Conservation (phyloP, 202 grass and related monocot genomes). For the Brachypodium distachyon region DNA sequence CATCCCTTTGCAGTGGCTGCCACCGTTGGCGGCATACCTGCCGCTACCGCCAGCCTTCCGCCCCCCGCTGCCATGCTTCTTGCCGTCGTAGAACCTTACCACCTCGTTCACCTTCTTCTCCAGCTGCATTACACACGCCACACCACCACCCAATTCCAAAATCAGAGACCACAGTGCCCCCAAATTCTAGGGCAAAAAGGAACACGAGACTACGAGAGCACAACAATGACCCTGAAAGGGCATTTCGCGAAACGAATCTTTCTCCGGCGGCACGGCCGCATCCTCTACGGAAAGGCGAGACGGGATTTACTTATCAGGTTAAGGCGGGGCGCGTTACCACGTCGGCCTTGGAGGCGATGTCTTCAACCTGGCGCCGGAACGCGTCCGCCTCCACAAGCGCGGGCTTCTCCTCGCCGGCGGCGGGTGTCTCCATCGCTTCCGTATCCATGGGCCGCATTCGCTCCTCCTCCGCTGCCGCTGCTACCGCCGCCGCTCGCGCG, state of each 20-base stretch:
- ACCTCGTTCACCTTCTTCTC: slow-evolving; percentile 80
- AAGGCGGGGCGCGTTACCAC: slow-evolving; percentile 26
- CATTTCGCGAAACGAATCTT: no score
- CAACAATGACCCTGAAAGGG: no score
- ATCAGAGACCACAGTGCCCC: not conserved
- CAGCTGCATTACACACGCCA: slow-evolving; percentile 41
- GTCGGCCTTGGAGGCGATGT: slow-evolving; percentile 51
- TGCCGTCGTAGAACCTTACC: slow-evolving; percentile 51
- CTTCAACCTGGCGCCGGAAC: slow-evolving; percentile 50
- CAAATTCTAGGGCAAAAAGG: not conserved
- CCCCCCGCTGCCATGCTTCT: slow-evolving; percentile 47
- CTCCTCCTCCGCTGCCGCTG: slow-evolving; percentile 1
- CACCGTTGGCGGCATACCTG: slow-evolving; percentile 13
- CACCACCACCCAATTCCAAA: not conserved
- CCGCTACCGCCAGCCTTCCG: slow-evolving; percentile 22
- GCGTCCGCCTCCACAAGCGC: slow-evolving; percentile 28
- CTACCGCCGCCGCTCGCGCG: not conserved
- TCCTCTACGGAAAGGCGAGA: no score
- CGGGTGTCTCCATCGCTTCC: not conserved
- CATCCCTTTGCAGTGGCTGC: slow-evolving; percentile 37
- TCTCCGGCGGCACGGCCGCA: not conserved
- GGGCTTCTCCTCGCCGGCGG: not conserved
- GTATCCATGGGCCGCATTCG: not conserved
- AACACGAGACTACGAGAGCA: not conserved
- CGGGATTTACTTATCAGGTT: not conserved